These are phyloP conservation scores for Saitozyma podzolica DNA, from an alignment of 768 basidiomycete species.

Conservation along the genomic window DNA sequence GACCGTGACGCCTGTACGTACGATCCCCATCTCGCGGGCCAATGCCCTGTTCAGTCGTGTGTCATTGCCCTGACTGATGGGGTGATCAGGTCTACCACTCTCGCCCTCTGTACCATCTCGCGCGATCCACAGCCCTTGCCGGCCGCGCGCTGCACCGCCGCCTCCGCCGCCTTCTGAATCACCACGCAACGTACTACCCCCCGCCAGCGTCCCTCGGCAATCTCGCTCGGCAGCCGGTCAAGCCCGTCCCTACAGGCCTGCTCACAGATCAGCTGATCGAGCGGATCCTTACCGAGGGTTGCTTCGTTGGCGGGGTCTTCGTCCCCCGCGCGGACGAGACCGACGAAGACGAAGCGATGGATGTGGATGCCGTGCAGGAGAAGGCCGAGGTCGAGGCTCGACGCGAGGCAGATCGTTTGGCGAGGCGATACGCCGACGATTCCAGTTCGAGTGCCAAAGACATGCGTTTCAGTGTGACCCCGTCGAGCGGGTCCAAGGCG, in stretches of 20 bases:
- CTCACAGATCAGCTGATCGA: slow-evolving; percentile 80
- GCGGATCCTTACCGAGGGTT: slow-evolving; percentile 84
- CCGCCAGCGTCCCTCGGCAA: slow-evolving; percentile 69
- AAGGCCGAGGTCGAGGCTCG: too few species aligned
- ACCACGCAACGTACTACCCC: slow-evolving; percentile 81
- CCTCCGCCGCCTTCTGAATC: slow-evolving; percentile 73
- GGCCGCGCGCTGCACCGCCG: slow-evolving; percentile 79
- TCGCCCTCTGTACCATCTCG: slow-evolving; percentile 77
- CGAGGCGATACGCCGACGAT: too few species aligned
- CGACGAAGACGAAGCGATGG: slow-evolving; percentile 9
- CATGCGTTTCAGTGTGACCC: slow-evolving; percentile 9
- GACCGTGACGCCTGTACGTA: slow-evolving; percentile 75
- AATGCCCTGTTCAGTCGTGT: slow-evolving; percentile 7
- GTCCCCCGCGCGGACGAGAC: neutral
- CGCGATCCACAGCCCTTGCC: slow-evolving; percentile 82
- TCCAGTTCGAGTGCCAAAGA: slow-evolving; percentile 18
- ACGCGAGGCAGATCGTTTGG: too few species aligned
- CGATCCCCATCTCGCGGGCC: too few species aligned
- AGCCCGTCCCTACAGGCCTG: slow-evolving; percentile 72
- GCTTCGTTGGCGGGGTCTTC: slow-evolving; percentile 68
- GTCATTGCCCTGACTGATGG: neutral
- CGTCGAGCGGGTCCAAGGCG: neutral
- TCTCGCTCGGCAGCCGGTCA: slow-evolving; percentile 63
- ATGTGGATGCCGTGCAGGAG: neutral
- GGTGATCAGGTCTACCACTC: slow-evolving; percentile 78